These are phyloP conservation scores for Auriscalpium vulgare DNA, from an alignment of 768 basidiomycete species.

Conservation along the genomic window DNA sequence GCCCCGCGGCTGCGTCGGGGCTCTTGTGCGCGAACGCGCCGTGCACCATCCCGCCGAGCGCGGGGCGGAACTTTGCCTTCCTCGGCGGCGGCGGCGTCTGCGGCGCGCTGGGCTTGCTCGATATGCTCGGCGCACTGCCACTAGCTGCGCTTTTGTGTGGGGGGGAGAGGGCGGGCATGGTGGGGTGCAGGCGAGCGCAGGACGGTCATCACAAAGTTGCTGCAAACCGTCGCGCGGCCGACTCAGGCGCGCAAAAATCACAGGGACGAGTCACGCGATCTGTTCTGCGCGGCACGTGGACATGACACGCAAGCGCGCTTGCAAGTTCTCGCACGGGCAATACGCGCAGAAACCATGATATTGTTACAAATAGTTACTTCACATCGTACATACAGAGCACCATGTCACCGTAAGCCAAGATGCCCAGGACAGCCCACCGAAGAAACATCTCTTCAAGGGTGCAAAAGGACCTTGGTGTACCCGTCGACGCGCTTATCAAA, in stretches of 20 bases:
- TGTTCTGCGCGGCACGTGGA: too few relatives aligned
- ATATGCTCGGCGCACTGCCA: not conserved
- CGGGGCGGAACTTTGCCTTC: not conserved
- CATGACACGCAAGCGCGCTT: too few relatives aligned
- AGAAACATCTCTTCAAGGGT: slow-evolving; percentile 27
- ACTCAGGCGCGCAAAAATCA: not conserved
- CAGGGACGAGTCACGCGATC: not conserved
- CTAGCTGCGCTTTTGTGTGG: not conserved
- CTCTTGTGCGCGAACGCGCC: not conserved
- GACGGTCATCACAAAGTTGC: not conserved
- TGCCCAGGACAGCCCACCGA: too few relatives aligned
- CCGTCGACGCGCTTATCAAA: slow-evolving; percentile 47
- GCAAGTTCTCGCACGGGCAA: too few relatives aligned
- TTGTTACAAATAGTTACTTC: too few relatives aligned
- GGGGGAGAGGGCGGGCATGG: not conserved
- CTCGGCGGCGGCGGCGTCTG: not conserved
- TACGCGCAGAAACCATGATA: too few relatives aligned
- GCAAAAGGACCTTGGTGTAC: slow-evolving; percentile 44
- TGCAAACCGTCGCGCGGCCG: not conserved
- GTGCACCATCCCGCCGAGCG: not conserved
- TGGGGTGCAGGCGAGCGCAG: not conserved
- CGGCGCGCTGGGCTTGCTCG: not conserved
- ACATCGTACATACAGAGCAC: too few relatives aligned
- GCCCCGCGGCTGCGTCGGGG: not conserved
- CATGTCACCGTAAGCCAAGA: too few relatives aligned